Evolutionary conservation across 768 basidiomycete genomes (phyloP), one percentile per base, ranked within the genome.

Genomic region (Boletus sensibilis): DNA sequence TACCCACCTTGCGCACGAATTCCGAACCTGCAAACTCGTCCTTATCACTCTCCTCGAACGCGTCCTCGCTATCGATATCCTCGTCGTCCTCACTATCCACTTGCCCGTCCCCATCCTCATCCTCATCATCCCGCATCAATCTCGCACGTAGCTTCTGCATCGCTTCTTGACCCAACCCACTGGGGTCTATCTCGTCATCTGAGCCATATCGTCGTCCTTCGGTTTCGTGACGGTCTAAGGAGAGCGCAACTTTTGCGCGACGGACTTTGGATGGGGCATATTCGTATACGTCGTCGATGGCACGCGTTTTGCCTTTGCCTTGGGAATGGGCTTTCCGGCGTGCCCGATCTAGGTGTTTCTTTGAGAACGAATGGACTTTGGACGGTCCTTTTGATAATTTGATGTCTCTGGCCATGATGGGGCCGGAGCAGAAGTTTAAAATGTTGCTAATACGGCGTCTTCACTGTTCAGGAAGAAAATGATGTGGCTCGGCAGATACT

Each of bases 1-100:
- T 11, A 45, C 57, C 16, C 21, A 61, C 64, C 55, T 46, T 61
- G 48, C 62, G 63, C 39, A 68, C 61, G 57, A 80, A 79, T 14
- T 58, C 62, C 59, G 87, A 87, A 3, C 84, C 86, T 11, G 84
- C 85, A 72, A 86, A 92, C 4, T 79, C 75, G n/a, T 94, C 91
- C 55, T 86, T 86, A 34, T 92, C 91, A 53, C 82, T 85, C 67
- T 90, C 88, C 58, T 91, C 89, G 57, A 92, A 90, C 2, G 90
- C 92, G 58, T 79, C 86, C 64, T 94, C 93, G 59, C 86, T 88
- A 57, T 92, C 89, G 43, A 94, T 82, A 57, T 94, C 91, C 65
- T 94, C 91, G 65, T 94, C 92, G 59, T 94, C 89, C 1, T 74
- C 84, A 57, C 81, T 83, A 34, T 78, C 84, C 60, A 91, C 78